Evolutionary conservation across 176 grass and related monocot species (phyloP).

Genomic region (Tillandsia leiboldiana): DNA sequence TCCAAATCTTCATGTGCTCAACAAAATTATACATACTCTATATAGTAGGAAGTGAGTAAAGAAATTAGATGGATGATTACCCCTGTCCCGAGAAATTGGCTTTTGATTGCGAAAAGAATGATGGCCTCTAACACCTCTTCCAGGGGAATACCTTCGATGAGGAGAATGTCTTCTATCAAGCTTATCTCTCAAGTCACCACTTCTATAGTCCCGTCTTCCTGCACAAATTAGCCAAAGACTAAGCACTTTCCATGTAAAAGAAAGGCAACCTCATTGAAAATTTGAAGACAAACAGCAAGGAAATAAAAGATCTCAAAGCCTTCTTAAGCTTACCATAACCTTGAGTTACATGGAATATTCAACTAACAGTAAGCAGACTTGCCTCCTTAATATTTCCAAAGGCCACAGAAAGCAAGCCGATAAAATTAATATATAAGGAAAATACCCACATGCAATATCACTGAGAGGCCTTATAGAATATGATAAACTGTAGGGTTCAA

Average conservation of each 20-base stretch:
- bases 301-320: slow-evolving; percentile 33
- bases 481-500: slow-evolving; percentile 9
- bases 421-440: slow-evolving; percentile 39
- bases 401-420: slow-evolving; percentile 37
- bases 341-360: slow-evolving; percentile 50
- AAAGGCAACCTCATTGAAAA: slow-evolving; percentile 2
- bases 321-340: slow-evolving; percentile 59
- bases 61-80: slow-evolving; percentile 25
- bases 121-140: slow-evolving; percentile 50
- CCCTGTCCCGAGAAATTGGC: slow-evolving; percentile 46
- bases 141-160: slow-evolving; percentile 47
- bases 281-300: slow-evolving; percentile 21
- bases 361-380: slow-evolving; percentile 46
- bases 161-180: slow-evolving; percentile 72
- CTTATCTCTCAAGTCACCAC: slow-evolving; percentile 52
- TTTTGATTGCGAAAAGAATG: slow-evolving; percentile 38
- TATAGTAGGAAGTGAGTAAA: neutral
- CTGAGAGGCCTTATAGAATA: slow-evolving; percentile 33
- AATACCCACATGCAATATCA: slow-evolving; percentile 32
- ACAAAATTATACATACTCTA: neutral
- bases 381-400: slow-evolving; percentile 39
- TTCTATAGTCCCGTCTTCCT: slow-evolving; percentile 60
- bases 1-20: neutral
- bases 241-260: slow-evolving; percentile 2
- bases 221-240: slow-evolving; percentile 14